phyloP scores from a whole-genome alignment of 805 yeast species.

The Pichia scutulata region DNA sequence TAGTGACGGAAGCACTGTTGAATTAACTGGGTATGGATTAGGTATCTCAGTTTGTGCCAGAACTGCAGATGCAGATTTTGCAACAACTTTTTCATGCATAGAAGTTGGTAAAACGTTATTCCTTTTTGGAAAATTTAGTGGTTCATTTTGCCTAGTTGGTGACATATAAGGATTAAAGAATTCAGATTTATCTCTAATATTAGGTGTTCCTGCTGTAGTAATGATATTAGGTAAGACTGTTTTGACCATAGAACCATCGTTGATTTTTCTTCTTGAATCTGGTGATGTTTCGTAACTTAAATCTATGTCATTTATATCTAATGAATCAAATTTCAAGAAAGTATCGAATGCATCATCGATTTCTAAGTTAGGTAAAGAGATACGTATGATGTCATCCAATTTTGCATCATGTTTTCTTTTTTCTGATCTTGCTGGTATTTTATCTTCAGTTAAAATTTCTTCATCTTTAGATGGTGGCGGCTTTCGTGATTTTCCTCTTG shows the following conservation, averaged over 20 bases:
- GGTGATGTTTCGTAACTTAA: background rate
- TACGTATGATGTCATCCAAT: background rate
- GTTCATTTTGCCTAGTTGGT: background rate
- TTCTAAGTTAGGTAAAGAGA: slow-evolving; percentile 6
- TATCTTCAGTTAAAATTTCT: background rate
- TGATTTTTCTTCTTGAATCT: background rate
- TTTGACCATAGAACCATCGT: background rate
- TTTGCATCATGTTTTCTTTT: background rate
- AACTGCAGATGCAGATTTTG: background rate
- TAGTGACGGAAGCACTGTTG: background rate
- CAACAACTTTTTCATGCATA: background rate
- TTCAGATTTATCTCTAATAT: background rate
- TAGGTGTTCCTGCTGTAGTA: background rate
- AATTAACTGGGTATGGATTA: background rate
- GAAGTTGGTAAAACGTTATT: background rate
- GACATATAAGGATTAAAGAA: background rate
- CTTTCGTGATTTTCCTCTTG: slow-evolving; percentile 5
- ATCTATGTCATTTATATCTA: background rate
- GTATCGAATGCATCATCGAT: background rate
- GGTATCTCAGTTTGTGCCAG: background rate
- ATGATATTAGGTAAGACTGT: background rate
- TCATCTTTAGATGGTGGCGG: slow-evolving; percentile 6
- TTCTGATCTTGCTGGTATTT: slow-evolving; percentile 2
- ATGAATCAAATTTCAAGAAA: slow-evolving; percentile 2
- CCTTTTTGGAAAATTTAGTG: background rate